Evolutionary conservation across 768 basidiomycete species (phyloP), one percentile per base, ranked within the genome.

Genomic region (Mycena galopus): DNA sequence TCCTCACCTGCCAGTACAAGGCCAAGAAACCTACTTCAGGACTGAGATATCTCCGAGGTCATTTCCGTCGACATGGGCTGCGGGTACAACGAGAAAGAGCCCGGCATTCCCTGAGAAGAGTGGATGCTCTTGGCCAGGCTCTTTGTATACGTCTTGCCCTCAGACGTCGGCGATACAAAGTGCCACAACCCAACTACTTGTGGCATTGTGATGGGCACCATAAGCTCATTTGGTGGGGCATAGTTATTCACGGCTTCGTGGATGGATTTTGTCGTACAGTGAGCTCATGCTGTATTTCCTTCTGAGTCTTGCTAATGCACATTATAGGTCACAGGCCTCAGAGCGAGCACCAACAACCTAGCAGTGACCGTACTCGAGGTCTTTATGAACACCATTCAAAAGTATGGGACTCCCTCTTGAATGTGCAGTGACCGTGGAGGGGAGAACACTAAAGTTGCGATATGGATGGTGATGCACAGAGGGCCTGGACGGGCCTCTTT

Each of bases 341-440:
- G 57, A 23, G 77, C 78, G 7, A 65, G 60, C 57, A 75, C 57
- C 19, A 75, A 77, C 56, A 78, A 79, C 42, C 21, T 44, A 10
- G 57, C 73, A 0, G 21, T 33, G 8, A 76, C 73, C 0, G 73
- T 76, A 0, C 73, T 76, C 27, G 42, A 67, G 8, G 30, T 76
- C 6, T 76, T 76, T 32, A 27, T 72, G 19, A 27, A 63, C 7
- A 78, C 77, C 14, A 73, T 76, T 19, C 16, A 53, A 14, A 37
- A 27, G 16, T 77, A 71, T n/a, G n/a, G n/a, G n/a, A n/a, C n/a
- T n/a, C n/a, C n/a, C n/a, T n/a, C n/a, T n/a, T n/a, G n/a, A n/a
- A n/a, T n/a, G n/a, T n/a, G n/a, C n/a, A n/a, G n/a, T n/a, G n/a
- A n/a, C n/a, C n/a, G n/a, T n/a, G n/a, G n/a, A n/a, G n/a, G n/a